phyloP scores from a whole-genome alignment of 2,329 filamentous ascomycete species.

The Trichophyton benhamiae region DNA sequence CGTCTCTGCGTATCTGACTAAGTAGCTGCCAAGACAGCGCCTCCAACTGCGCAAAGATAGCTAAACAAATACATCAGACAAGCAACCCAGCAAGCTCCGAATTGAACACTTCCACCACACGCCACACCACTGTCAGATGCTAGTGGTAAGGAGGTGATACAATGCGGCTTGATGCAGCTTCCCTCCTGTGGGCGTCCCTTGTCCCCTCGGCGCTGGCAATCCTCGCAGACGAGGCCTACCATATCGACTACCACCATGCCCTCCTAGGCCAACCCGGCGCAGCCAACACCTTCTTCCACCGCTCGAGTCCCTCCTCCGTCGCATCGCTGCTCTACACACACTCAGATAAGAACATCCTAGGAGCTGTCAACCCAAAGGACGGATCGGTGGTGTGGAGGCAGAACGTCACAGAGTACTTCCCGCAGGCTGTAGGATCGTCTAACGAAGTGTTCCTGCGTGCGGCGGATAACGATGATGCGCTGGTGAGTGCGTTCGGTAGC shows the following conservation, averaged over 20 bases:
- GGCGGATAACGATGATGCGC: conserved; percentile 64
- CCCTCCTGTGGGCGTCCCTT: conserved; percentile 33
- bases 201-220: conserved; percentile 50
- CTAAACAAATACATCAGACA: background rate
- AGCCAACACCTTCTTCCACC: conserved; percentile 89
- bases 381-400: conserved; percentile 82
- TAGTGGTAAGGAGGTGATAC: conserved; percentile 17
- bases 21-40: background rate
- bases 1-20: background rate
- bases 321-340: conserved; percentile 85
- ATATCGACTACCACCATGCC: conserved; percentile 85
- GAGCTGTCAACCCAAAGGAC: conserved; percentile 77
- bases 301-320: conserved; percentile 65
- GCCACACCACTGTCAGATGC: conserved; percentile 21
- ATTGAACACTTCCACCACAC: conserved; percentile 1
- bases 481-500: conserved; percentile 60
- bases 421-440: conserved; percentile 10
- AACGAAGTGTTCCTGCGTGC: conserved; percentile 46
- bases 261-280: conserved; percentile 72
- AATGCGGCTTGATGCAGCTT: conserved; percentile 33
- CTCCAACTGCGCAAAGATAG: background rate
- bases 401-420: conserved; percentile 42
- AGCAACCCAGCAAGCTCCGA: background rate
- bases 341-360: conserved; percentile 70
- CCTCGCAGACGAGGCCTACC: conserved; percentile 80